These are phyloP conservation scores for Sequoiadendron giganteum DNA, from an alignment of 75 land plant genomes.

Conservation along the genomic window DNA sequence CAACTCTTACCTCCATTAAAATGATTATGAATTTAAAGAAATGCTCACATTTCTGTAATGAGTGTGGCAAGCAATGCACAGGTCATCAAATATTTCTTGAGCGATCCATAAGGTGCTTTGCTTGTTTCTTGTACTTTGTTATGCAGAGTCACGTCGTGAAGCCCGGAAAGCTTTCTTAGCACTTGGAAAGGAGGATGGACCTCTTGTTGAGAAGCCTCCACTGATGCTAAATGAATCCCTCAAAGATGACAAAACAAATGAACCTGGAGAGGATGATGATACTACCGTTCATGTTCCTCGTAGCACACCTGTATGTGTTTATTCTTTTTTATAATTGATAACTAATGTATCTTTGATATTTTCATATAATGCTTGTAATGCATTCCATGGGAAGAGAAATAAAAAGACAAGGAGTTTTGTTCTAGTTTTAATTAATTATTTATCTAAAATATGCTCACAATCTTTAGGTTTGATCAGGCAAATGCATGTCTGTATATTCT, in stretches of 20 bases:
- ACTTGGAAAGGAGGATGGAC: constrained; percentile 46
- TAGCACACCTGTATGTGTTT: constrained; percentile 55
- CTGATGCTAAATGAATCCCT: constrained; percentile 17
- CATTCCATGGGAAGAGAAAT: not conserved
- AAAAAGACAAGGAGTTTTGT: not conserved
- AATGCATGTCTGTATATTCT: not conserved
- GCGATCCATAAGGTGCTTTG: not conserved
- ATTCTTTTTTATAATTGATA: not conserved
- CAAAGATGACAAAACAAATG: constrained; percentile 15
- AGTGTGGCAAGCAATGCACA: not conserved
- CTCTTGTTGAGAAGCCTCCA: constrained; percentile 12
- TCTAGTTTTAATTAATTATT: not conserved
- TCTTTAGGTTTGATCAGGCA: not conserved
- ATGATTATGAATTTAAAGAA: not conserved
- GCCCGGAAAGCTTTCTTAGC: constrained; percentile 87
- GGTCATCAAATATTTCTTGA: not conserved
- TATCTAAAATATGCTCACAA: not conserved
- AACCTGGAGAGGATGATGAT: constrained; percentile 16
- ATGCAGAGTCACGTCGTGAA: constrained; percentile 68
- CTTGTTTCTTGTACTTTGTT: not conserved
- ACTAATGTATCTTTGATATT: not conserved
- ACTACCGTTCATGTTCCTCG: constrained; percentile 23
- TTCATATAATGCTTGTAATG: not conserved
- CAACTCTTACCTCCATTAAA: not conserved
- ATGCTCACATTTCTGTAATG: not conserved